Evolutionary conservation across 768 basidiomycete genomes (phyloP).

Genomic region (Kwoniella sp.): DNA sequence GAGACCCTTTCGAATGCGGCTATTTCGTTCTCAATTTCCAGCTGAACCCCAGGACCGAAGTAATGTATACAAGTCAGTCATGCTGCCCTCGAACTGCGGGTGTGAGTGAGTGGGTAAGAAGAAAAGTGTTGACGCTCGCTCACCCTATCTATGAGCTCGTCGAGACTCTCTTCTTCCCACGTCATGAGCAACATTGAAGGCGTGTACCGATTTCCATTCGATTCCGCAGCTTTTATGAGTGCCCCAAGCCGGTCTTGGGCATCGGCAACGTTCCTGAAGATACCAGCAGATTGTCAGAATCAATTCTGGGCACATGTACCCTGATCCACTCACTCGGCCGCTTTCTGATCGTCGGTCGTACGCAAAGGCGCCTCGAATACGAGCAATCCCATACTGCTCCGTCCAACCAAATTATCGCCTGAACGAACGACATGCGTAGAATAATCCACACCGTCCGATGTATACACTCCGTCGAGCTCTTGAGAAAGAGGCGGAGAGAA

Average conservation of each 20-base stretch:
- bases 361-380: constrained; percentile 37
- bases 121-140: constrained; percentile 10
- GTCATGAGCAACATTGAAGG: constrained; percentile 37
- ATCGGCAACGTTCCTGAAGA: constrained; percentile 31
- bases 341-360: constrained; percentile 18
- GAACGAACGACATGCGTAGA: constrained; percentile 15
- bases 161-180: constrained; percentile 40
- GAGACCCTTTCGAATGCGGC: constrained; percentile 22
- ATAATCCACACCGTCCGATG: constrained; percentile 22
- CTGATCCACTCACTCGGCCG: constrained; percentile 21
- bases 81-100: too few species aligned
- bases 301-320: too few species aligned
- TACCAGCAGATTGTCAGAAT: too few species aligned
- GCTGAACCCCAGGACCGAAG: too few species aligned
- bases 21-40: constrained; percentile 26
- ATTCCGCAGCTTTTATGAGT: constrained; percentile 10
- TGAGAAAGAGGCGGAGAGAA: constrained; percentile 18
- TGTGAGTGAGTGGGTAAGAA: too few species aligned
- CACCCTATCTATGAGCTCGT: constrained; percentile 39
- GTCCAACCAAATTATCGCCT: constrained; percentile 17
- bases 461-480: constrained; percentile 7
- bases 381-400: constrained; percentile 25
- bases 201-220: constrained; percentile 20
- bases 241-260: constrained; percentile 34
- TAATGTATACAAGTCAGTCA: too few species aligned